Percentiles rank a stretch among this genome's conserved stretches.
Evolutionary conservation across 2,329 filamentous ascomycete species (phyloP).

Genomic region (Penicillium sclerotigenum): DNA sequence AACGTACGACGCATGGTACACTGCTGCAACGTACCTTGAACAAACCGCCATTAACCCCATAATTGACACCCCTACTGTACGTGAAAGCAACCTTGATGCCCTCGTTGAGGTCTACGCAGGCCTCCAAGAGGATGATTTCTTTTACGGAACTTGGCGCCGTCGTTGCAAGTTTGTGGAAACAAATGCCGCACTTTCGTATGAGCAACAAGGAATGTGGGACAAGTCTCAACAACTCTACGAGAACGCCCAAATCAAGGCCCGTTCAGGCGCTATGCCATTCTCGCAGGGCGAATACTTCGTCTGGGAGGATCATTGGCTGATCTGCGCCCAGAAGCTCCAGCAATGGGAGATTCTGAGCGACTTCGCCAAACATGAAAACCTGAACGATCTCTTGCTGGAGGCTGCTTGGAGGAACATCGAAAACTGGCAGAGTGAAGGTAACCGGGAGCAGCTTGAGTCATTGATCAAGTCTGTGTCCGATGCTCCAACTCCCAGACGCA

Average conservation of each 20-base stretch:
- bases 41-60: constrained; percentile 80
- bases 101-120: constrained; percentile 89
- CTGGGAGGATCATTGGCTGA: constrained; percentile 99
- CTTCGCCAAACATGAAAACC: constrained; percentile 97
- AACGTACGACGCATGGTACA: constrained; percentile 97
- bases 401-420: constrained; percentile 95
- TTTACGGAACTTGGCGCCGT: constrained; percentile 94
- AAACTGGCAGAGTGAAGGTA: constrained; percentile 83
- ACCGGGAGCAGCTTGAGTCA: constrained; percentile 83
- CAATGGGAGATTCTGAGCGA: constrained; percentile 98
- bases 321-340: constrained; percentile 95
- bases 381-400: constrained; percentile 92
- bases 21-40: constrained; percentile 85
- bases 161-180: constrained; percentile 96
- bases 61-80: constrained; percentile 75
- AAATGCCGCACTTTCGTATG: constrained; percentile 93
- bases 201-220: constrained; percentile 99
- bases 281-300: constrained; percentile 97
- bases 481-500: constrained; percentile 85
- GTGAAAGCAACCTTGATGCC: constrained; percentile 93
- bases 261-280: constrained; percentile 93
- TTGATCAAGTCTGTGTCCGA: constrained; percentile 98
- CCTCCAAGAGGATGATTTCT: constrained; percentile 91
- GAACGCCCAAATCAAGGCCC: constrained; percentile 91
- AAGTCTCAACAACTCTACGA: constrained; percentile 98